Base-by-base conservation (phyloP, 2,329 filamentous ascomycete genomes). In the Parastagonospora avenae region DNA sequence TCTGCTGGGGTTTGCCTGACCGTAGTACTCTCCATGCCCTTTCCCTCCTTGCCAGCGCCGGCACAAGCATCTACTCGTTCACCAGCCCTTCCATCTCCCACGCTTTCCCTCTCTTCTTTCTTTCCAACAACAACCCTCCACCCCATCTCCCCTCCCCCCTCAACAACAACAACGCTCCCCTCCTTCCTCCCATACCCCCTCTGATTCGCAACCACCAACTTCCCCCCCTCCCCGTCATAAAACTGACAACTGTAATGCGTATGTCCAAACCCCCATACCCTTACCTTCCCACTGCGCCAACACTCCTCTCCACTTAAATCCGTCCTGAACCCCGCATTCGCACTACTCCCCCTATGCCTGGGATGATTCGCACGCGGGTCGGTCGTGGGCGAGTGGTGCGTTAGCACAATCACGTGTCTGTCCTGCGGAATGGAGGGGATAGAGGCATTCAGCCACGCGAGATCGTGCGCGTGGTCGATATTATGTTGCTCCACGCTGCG, bases 261-360 rank as follows among this genome's bases (percentile, higher is more conserved):
- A 52, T 82, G 79, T 0, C 79, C 78, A 64, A 80, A 81, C 0
- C 72, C 78, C 79, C 78, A 82, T 0, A 77, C 28, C 58, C 66
- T 74, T 14, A 80, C 76, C 2, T 50, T 60, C 0, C 15, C 19
- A 27, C 57, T 71, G 1, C 4, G 59, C 61, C 73, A 81, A 55
- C 75, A 79, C 3, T 4, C 2, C 51, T 78, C 64, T 0, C 27
- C 24, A 0, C 62, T 60, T 30, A 81, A 49, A 48, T 81, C 74
- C 0, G 76, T 79, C 0, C 68, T 64, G 53, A 81, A 80, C 4
- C 67, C 76, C 1, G 66, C 62, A 1, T 33, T 41, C 27, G 62
- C 36, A 16, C 31, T 6, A 38, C 49, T 58, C 0, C 50, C 48
- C 1, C 35, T 24, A 52, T 79, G 73, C 40, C 49, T 58, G 0